Conservation (phyloP, 352 stramenopile species). For the Globisporangium viniferum region DNA sequence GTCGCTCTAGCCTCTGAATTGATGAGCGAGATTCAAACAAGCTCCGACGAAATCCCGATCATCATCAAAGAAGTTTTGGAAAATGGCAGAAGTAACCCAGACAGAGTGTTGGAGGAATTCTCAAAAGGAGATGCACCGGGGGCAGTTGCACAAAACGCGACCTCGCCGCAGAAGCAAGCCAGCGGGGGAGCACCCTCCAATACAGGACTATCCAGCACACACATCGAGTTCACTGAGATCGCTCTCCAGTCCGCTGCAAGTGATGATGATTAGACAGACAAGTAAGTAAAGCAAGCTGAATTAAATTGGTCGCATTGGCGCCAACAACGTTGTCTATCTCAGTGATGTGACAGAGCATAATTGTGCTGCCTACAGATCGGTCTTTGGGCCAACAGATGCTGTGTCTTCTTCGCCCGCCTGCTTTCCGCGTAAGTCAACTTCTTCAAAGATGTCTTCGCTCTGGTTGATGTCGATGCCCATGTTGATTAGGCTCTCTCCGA, state of each 20-base stretch:
- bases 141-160: not conserved
- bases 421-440: slow-evolving; percentile 18
- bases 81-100: slow-evolving; percentile 31
- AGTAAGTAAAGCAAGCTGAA: slow-evolving; percentile 3
- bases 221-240: slow-evolving; percentile 66
- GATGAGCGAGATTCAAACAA: slow-evolving; percentile 40
- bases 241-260: slow-evolving; percentile 34
- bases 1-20: slow-evolving; percentile 39
- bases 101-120: slow-evolving; percentile 35
- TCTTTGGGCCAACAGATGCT: slow-evolving; percentile 46
- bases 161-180: slow-evolving; percentile 11
- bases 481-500: slow-evolving; percentile 30
- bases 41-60: slow-evolving; percentile 44
- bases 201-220: slow-evolving; percentile 12
- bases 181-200: not conserved
- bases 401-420: not conserved
- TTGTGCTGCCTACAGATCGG: not conserved
- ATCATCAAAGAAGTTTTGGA: slow-evolving; percentile 63
- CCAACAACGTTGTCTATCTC: not conserved
- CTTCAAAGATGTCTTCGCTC: slow-evolving; percentile 54
- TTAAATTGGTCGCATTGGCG: not conserved
- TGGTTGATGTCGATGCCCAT: slow-evolving; percentile 39
- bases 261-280: slow-evolving; percentile 10
- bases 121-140: slow-evolving; percentile 9
- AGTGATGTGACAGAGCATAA: not conserved